Conservation (phyloP, 257 asterid genomes). For the Agastache rugosa region DNA sequence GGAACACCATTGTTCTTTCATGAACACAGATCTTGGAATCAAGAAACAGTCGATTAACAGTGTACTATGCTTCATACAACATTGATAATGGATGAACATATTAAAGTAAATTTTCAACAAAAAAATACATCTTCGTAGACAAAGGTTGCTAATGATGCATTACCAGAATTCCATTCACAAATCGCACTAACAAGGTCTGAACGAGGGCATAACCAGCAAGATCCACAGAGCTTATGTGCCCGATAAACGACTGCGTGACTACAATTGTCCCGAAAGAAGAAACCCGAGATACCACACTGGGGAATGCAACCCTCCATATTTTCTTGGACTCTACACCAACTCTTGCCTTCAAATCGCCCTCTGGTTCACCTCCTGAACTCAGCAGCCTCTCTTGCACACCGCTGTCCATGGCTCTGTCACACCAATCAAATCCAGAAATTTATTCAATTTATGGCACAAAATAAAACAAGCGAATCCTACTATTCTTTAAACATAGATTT, state of each 20-base stretch:
- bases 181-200: slow-evolving; percentile 74
- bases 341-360: slow-evolving; percentile 51
- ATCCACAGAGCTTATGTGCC: slow-evolving; percentile 62
- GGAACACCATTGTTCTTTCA: neutral
- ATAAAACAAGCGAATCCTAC: neutral
- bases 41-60: neutral
- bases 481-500: neutral
- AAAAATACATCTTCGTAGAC: neutral
- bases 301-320: slow-evolving; percentile 92
- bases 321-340: slow-evolving; percentile 67
- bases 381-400: slow-evolving; percentile 56
- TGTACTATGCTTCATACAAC: neutral
- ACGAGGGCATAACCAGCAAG: slow-evolving; percentile 85
- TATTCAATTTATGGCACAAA: neutral
- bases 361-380: slow-evolving; percentile 45
- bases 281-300: slow-evolving; percentile 71
- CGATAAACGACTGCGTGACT: slow-evolving; percentile 77
- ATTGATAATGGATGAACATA: neutral
- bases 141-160: slow-evolving; percentile 6
- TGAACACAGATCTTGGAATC: neutral
- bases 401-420: slow-evolving; percentile 52
- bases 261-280: slow-evolving; percentile 68
- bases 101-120: neutral
- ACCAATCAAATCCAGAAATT: slow-evolving; percentile 1
- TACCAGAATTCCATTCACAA: slow-evolving; percentile 78